These are phyloP conservation scores for Ophiostoma fasciatum DNA, from an alignment of 2,329 filamentous ascomycete genomes.

Conservation along the genomic window DNA sequence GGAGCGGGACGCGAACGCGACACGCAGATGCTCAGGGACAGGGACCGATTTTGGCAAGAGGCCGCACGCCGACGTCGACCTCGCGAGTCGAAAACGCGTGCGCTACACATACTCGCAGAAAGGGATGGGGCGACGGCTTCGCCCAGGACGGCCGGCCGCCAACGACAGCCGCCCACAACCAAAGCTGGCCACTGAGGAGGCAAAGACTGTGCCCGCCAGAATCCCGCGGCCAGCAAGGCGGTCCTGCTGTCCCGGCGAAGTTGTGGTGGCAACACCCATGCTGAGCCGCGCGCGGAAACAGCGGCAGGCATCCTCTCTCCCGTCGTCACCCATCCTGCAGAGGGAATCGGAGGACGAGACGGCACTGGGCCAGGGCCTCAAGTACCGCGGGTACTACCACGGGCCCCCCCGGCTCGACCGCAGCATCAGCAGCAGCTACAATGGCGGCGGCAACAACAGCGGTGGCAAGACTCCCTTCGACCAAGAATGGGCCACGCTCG, in stretches of 20 bases:
- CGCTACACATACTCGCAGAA: constrained; percentile 14
- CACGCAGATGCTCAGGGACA: not conserved
- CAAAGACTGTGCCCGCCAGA: too few species aligned
- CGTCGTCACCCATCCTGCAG: constrained; percentile 16
- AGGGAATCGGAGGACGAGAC: not conserved
- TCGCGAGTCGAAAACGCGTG: constrained; percentile 9
- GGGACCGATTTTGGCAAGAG: too few species aligned
- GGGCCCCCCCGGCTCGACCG: not conserved
- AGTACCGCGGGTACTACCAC: constrained; percentile 5
- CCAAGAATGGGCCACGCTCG: constrained; percentile 21
- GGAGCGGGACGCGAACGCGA: not conserved
- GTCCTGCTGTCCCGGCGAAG: constrained; percentile 15
- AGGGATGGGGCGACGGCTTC: constrained; percentile 3
- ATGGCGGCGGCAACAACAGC: not conserved
- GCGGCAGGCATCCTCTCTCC: constrained; percentile 3
- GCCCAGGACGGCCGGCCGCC: not conserved
- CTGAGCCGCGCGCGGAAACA: constrained; percentile 18
- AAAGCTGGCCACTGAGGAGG: too few species aligned
- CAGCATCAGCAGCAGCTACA: too few species aligned
- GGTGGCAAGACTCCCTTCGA: constrained; percentile 15
- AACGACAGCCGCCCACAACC: too few species aligned
- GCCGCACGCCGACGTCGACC: not conserved
- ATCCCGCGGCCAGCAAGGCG: too few species aligned
- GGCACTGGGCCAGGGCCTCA: not conserved
- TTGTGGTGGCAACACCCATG: constrained; percentile 19